phyloP scores from a whole-genome alignment of 148 eudicot species.

The Hydrangea macrophylla region DNA sequence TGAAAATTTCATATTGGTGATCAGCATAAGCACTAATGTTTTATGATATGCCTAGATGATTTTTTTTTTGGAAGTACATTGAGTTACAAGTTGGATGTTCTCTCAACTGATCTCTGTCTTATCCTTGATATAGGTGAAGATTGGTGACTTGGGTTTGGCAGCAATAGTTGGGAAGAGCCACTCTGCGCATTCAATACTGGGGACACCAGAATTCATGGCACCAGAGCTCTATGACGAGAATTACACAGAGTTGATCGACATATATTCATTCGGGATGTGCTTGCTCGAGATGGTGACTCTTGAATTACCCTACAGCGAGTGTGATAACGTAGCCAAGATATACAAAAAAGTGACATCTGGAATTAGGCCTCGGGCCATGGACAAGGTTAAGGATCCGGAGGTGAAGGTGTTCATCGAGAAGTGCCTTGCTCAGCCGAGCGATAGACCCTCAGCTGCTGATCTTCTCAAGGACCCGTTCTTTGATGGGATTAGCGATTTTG shows the following conservation, averaged over 20 bases:
- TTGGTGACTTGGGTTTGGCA: slow-evolving; percentile 83
- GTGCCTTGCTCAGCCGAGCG: slow-evolving; percentile 69
- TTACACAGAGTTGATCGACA: slow-evolving; percentile 67
- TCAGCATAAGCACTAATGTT: too few relatives aligned
- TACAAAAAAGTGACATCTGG: slow-evolving; percentile 68
- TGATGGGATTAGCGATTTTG: slow-evolving; percentile 46
- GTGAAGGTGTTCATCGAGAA: slow-evolving; percentile 63
- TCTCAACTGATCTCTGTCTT: too few relatives aligned
- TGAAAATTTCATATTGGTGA: too few relatives aligned
- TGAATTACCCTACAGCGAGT: slow-evolving; percentile 76
- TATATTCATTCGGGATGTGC: slow-evolving; percentile 79
- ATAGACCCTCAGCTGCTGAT: slow-evolving; percentile 67
- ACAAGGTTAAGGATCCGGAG: slow-evolving; percentile 54
- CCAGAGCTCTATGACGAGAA: slow-evolving; percentile 80
- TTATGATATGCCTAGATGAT: too few relatives aligned
- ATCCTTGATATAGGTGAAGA: slow-evolving; percentile 51
- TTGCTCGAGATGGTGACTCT: slow-evolving; percentile 76
- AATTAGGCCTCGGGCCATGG: slow-evolving; percentile 50
- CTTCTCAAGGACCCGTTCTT: slow-evolving; percentile 70
- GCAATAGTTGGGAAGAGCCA: slow-evolving; percentile 59
- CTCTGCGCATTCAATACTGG: slow-evolving; percentile 63
- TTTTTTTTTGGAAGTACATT: too few relatives aligned
- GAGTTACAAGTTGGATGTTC: too few relatives aligned
- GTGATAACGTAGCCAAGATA: slow-evolving; percentile 59
- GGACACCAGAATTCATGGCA: slow-evolving; percentile 89